phyloP scores from a whole-genome alignment of 73 alveolate genomes.

The Paramecium sonneborni region DNA sequence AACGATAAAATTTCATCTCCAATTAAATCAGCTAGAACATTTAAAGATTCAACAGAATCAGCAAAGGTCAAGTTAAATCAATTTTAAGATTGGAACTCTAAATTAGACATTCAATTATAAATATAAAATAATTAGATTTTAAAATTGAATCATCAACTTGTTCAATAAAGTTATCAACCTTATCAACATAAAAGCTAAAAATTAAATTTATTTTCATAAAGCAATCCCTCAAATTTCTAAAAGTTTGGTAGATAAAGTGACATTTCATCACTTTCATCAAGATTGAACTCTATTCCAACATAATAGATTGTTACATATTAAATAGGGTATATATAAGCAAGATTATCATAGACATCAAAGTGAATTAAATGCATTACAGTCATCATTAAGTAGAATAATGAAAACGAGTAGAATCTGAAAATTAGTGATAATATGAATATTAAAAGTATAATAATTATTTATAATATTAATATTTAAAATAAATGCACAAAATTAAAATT shows the following conservation, averaged over 20 bases:
- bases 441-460: background rate
- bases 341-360: background rate
- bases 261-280: background rate
- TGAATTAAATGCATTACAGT: background rate
- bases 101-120: slow-evolving; percentile 34
- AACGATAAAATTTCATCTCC: background rate
- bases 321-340: background rate
- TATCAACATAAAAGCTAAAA: background rate
- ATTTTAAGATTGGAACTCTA: slow-evolving; percentile 26
- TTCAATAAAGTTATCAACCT: background rate
- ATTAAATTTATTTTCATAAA: background rate
- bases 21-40: background rate
- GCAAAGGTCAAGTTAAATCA: background rate
- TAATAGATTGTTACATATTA: background rate
- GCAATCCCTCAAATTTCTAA: background rate
- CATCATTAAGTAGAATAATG: slow-evolving; percentile 6
- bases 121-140: background rate
- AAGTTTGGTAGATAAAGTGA: background rate
- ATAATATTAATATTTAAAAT: background rate
- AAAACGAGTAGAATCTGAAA: background rate
- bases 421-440: background rate
- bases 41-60: background rate
- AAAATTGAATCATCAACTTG: background rate
- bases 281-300: background rate
- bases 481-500: background rate